Percentiles rank a stretch among this genome's conserved stretches.
phyloP scores from a whole-genome alignment of 2,329 filamentous ascomycete genomes.

The Daldinia eschscholtzii region DNA sequence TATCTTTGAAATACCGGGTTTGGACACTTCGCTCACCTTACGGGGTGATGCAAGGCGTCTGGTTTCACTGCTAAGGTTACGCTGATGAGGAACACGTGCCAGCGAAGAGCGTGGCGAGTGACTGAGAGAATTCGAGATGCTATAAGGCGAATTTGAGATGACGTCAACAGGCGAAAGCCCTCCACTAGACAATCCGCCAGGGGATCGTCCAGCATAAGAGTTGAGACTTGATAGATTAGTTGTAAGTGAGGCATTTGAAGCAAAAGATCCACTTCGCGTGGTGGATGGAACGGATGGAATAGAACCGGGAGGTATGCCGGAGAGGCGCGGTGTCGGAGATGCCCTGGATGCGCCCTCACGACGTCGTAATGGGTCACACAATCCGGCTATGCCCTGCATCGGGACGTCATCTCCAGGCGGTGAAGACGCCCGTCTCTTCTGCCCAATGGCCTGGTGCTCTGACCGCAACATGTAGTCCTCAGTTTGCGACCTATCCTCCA shows the following conservation, averaged over 20 bases:
- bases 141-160: slow-evolving; percentile 64
- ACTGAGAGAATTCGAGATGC: slow-evolving; percentile 61
- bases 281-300: slow-evolving; percentile 60
- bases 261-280: slow-evolving; percentile 63
- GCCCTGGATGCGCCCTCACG: slow-evolving; percentile 63
- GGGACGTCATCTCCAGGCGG: slow-evolving; percentile 63
- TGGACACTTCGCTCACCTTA: slow-evolving; percentile 65
- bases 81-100: slow-evolving; percentile 59
- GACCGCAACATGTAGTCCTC: slow-evolving; percentile 57
- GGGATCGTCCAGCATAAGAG: slow-evolving; percentile 62
- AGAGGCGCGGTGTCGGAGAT: slow-evolving; percentile 65
- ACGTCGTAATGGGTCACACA: slow-evolving; percentile 62
- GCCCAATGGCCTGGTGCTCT: slow-evolving; percentile 59
- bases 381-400: slow-evolving; percentile 55
- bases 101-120: slow-evolving; percentile 64
- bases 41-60: slow-evolving; percentile 62
- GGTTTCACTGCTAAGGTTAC: slow-evolving; percentile 59
- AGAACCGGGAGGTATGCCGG: slow-evolving; percentile 59
- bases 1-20: slow-evolving; percentile 62
- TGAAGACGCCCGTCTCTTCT: slow-evolving; percentile 69
- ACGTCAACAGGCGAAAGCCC: slow-evolving; percentile 55
- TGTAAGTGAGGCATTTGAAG: slow-evolving; percentile 60
- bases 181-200: slow-evolving; percentile 63
- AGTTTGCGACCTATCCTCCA: slow-evolving; percentile 63
- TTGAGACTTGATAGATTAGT: slow-evolving; percentile 59